Percentiles rank a stretch among this genome's conserved stretches.
Evolutionary conservation across 768 basidiomycete genomes (phyloP).

Genomic region (Trametes coccinea): DNA sequence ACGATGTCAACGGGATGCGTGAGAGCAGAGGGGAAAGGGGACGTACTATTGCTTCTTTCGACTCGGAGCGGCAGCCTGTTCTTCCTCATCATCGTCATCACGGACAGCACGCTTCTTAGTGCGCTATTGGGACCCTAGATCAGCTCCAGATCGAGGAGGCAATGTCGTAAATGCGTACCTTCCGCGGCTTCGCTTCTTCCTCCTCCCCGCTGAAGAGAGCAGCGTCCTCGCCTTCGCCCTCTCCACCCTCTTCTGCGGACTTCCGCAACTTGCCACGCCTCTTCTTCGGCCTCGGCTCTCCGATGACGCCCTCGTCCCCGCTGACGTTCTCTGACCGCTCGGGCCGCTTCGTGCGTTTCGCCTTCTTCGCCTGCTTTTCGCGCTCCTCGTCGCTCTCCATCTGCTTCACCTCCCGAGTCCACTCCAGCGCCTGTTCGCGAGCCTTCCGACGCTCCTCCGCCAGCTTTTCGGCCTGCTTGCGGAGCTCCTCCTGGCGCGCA

Average conservation of each 20-base stretch:
- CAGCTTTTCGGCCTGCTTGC: conserved; percentile 73
- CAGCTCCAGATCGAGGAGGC: not conserved
- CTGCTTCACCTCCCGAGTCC: conserved; percentile 62
- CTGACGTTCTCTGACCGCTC: conserved; percentile 58
- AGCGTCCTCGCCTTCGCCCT: conserved; percentile 53
- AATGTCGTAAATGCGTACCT: conserved; percentile 44
- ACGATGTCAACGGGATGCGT: conserved; percentile 3
- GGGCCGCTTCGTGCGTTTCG: conserved; percentile 52
- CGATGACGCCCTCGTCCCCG: conserved; percentile 35
- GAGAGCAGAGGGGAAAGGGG: not conserved
- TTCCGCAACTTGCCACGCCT: conserved; percentile 69
- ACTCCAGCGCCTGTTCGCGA: conserved; percentile 77
- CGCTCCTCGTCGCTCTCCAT: conserved; percentile 79
- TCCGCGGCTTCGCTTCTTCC: conserved; percentile 66
- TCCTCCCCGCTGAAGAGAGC: conserved; percentile 75
- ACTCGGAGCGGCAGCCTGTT: conserved; percentile 41
- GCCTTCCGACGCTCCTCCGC: conserved; percentile 75
- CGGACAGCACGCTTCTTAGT: conserved; percentile 75
- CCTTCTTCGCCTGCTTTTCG: conserved; percentile 51
- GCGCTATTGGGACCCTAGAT: conserved; percentile 32
- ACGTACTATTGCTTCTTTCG: conserved; percentile 79
- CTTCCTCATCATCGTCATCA: conserved; percentile 80
- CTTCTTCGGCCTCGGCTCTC: conserved; percentile 67
- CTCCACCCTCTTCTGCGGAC: conserved; percentile 45
- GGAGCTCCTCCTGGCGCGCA: conserved; percentile 60